A percentile compares a stretch with the other conserved stretches of the same genome.
phyloP scores from a whole-genome alignment of 2,329 filamentous ascomycete genomes.

The Thelonectria discophora region DNA sequence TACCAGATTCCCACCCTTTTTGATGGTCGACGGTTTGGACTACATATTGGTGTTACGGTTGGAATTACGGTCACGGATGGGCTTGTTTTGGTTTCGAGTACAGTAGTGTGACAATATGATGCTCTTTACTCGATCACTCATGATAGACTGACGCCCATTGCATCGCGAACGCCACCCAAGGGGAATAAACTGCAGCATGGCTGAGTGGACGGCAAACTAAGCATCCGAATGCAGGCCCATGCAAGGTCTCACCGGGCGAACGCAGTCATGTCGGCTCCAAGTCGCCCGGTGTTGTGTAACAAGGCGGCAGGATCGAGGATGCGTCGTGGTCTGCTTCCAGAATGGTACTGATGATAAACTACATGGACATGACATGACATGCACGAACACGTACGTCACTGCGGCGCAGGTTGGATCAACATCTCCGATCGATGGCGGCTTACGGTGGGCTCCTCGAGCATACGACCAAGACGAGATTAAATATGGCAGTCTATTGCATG shows the following conservation, averaged over 20 bases:
- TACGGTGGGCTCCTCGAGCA: neutral
- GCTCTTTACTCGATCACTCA: too few relatives aligned
- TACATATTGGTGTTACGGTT: neutral
- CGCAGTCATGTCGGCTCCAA: neutral
- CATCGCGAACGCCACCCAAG: too few relatives aligned
- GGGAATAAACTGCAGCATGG: too few relatives aligned
- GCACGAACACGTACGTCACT: slow-evolving; percentile 1
- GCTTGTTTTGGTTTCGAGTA: too few relatives aligned
- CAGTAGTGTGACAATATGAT: too few relatives aligned
- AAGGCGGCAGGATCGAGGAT: neutral
- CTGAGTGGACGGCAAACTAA: too few relatives aligned
- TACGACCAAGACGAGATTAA: too few relatives aligned
- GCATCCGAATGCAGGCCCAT: too few relatives aligned
- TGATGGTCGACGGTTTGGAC: slow-evolving; percentile 2
- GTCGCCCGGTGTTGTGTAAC: neutral
- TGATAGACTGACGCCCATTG: too few relatives aligned
- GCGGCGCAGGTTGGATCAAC: neutral
- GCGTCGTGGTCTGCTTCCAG: neutral
- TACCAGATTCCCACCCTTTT: neutral
- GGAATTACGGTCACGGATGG: neutral
- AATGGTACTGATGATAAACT: neutral
- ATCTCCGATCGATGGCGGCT: slow-evolving; percentile 9
- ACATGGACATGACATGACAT: too few relatives aligned
- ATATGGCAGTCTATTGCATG: too few relatives aligned
- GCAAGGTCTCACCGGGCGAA: too few relatives aligned